Evolutionary conservation across 2,329 filamentous ascomycete genomes (phyloP), one percentile per base, ranked within the genome.

Genomic region (Triangularia setosa): DNA sequence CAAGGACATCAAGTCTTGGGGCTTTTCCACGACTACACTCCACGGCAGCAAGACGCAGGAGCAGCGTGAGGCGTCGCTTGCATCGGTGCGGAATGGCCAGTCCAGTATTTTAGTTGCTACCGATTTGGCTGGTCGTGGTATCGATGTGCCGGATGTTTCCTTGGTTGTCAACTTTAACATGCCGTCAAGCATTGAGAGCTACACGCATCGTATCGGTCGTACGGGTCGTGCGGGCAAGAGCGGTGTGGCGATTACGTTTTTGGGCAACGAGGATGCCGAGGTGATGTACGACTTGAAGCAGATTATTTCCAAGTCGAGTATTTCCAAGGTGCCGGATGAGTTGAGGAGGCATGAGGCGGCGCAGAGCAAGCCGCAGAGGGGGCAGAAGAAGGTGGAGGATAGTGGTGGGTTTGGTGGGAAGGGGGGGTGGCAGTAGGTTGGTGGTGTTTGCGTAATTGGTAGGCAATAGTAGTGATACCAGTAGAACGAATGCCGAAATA

Each of bases 131-230:
- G 95, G 94, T 68, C 88, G 95, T 82, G 95, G 95, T 92, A 97
- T 99, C 76, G 95, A 99, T 78, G 93, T 99, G 3, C 88, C 91
- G 0, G 95, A 98, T 74, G 95, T 99, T 48, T 91, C 87, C 67
- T 84, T 99, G 65, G 95, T 99, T 64, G 85, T 99, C 75, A 99
- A 99, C 81, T 99, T 98, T 86, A 99, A 98, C 83, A 98, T 99
- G 95, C 90, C 95, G 0, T 88, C 81, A 12, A 92, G 83, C 70
- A 98, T 99, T 70, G 95, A 99, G 79, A 90, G 87, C 74, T 99
- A 99, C 76, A 98, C 94, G 2, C 95, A 99, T 82, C 89, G 95
- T 80, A 90, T 99, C 73, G 95, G 95, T 77, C 90, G 95, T 80
- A 99, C 95, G 1, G 95, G 95, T 83, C 90, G 95, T 88, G 95